phyloP scores from a whole-genome alignment of 1,139 yeast species.

The Suhomyces coccinellae region DNA sequence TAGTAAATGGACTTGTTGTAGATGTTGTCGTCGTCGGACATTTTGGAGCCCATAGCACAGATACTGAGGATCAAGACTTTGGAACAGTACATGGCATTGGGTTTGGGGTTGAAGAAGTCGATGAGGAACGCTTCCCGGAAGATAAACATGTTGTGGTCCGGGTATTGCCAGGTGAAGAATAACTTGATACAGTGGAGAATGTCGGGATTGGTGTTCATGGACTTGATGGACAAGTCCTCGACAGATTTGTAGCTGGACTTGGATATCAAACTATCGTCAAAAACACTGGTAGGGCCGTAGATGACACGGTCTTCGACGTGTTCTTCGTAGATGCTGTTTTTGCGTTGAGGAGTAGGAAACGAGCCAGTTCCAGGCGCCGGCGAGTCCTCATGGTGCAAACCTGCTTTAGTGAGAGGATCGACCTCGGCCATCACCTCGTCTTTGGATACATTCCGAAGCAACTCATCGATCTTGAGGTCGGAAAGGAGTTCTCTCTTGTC shows the following conservation, averaged over 20 bases:
- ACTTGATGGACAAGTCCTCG: conserved; percentile 26
- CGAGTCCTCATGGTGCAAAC: not conserved
- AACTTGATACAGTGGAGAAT: conserved; percentile 52
- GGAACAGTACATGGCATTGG: conserved; percentile 51
- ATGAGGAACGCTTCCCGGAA: conserved; percentile 65
- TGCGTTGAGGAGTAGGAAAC: not conserved
- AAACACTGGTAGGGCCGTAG: conserved; percentile 55
- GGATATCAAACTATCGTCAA: conserved; percentile 35
- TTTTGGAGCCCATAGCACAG: conserved; percentile 56
- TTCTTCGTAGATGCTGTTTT: conserved; percentile 11
- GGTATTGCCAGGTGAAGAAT: conserved; percentile 66
- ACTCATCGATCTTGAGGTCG: conserved; percentile 4
- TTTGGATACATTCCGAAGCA: conserved; percentile 7
- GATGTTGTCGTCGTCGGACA: conserved; percentile 45
- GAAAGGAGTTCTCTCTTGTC: conserved; percentile 19
- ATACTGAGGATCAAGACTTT: conserved; percentile 52
- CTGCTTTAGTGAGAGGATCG: not conserved
- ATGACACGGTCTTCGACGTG: conserved; percentile 25
- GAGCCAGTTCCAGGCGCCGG: not conserved
- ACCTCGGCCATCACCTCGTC: conserved; percentile 9
- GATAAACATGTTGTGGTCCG: conserved; percentile 61
- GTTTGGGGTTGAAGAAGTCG: conserved; percentile 54
- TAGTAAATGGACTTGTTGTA: conserved; percentile 40
- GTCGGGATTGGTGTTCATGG: conserved; percentile 40
- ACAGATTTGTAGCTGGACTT: conserved; percentile 19